These are phyloP conservation scores for Handroanthus guayacan DNA, from an alignment of 257 asterid genomes.

Conservation along the genomic window DNA sequence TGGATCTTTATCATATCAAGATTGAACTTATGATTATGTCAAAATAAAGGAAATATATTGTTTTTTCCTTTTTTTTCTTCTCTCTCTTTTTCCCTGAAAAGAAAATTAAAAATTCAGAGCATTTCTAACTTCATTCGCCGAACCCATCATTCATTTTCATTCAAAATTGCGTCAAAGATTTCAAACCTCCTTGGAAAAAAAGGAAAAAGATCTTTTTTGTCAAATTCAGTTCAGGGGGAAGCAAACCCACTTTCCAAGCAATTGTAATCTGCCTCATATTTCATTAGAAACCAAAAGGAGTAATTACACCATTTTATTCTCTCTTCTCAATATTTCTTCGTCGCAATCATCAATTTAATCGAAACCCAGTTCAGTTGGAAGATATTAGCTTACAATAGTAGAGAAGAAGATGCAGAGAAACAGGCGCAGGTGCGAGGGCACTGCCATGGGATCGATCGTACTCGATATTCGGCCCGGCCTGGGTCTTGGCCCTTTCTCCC, in stretches of 20 bases:
- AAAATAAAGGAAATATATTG: too few species aligned
- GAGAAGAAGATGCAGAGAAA: conserved; percentile 63
- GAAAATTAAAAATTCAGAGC: too few species aligned
- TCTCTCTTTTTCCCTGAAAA: too few species aligned
- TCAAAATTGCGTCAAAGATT: neutral
- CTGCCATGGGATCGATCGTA: conserved; percentile 83
- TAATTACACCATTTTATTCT: conserved; percentile 8
- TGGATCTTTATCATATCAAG: too few species aligned
- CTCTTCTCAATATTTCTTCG: conserved; percentile 7
- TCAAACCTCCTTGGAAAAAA: too few species aligned
- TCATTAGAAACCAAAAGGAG: neutral
- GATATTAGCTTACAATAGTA: neutral
- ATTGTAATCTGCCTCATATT: neutral
- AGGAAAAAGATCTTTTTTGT: too few species aligned
- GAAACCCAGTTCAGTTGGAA: conserved; percentile 22
- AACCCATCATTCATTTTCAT: neutral
- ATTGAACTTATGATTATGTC: too few species aligned
- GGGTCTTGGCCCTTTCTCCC: conserved; percentile 83
- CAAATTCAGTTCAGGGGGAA: conserved; percentile 27
- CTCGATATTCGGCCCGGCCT: conserved; percentile 88
- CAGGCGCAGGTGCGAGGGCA: conserved; percentile 87
- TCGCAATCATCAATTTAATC: conserved; percentile 28
- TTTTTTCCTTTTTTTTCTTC: too few species aligned
- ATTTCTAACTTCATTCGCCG: too few species aligned
- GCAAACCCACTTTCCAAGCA: conserved; percentile 31